Base-by-base conservation (phyloP, 2,329 filamentous ascomycete genomes). In the Westerdykella aurantiaca region DNA sequence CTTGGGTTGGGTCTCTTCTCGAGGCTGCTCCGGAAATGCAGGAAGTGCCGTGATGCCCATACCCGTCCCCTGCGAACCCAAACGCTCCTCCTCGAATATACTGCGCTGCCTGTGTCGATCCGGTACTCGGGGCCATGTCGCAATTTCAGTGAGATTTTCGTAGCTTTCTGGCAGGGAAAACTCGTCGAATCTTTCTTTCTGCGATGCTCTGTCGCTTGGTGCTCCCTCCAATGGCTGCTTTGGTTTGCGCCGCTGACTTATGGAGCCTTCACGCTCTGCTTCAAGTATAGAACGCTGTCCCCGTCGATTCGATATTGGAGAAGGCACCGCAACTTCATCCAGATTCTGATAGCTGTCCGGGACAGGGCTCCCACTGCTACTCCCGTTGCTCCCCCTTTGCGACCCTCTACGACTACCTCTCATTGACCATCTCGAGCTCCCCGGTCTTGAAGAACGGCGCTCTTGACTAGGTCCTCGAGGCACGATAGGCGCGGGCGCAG, bases 261-360 rank as follows among this genome's bases (percentile, higher is more conserved):
- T 6, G 23, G n/a, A 13, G 34, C 18, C 29, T 37, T 17, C 22
- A 12, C 25, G 25, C 25, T 29, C 25, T 3, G 25, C 11, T 29
- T 29, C 25, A 2, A 29, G 10, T 29, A 72, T 38, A 61, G 48
- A 21, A 49, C 53, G 40, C 50, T 64, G 45, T 71, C 68, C 33
- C 25, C 63, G 63, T 23, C 56, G 67, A 50, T 72, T 72, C 43
- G 74, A 66, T 2, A 77, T 64, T 3, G 74, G 72, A 23, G 69
- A 63, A 6, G 71, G 67, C 2, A 58, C 66, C 17, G 44, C 47
- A 16, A 56, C 33, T 43, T 61, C 59, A 41, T 59, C 50, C 38
- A 61, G 54, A 33, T 58, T 59, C 2, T 44, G 43, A 34, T 56
- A 60, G 17, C 7, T 18, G 2, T 29, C 25, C 9, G 25, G 25